Base-by-base conservation (phyloP, 2,329 filamentous ascomycete species). In the Aschersonia sp. region DNA sequence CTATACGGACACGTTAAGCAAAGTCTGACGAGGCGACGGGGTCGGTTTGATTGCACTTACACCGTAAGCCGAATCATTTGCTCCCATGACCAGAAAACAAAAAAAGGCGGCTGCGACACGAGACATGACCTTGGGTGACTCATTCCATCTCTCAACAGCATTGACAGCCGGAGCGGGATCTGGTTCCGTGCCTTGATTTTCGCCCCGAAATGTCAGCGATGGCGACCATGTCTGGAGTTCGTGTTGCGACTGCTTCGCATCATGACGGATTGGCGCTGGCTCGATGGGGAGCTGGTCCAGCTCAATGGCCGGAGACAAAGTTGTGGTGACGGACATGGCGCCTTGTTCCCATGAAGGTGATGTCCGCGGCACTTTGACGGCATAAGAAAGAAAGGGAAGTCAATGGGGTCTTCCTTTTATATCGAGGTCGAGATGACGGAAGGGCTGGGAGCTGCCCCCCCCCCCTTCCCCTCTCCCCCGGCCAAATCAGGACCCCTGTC, bases 41-140 rank as follows among this genome's bases (percentile, higher is more conserved):
- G 35, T 22, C 22, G 22, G 22, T 22, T 2, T 22, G 35, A 5
- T 3, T 37, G 35, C 6, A 63, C 71, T 64, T 59, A 75, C 73
- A 52, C 76, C 76, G 47, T 77, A 78, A 9, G 73, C 73, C 2
- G 73, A 69, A 59, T 79, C 76, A 47, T 78, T 79, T 8, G 73
- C 69, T 0, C 78, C 78, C 58, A 77, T 72, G 1, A 76, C 69
- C 5, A 76, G 55, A 50, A 82, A 76, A 6, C 69, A 71, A 65
- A 69, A 78, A 59, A 79, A 80, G 0, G 73, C 71, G 0, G 77
- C 68, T 2, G 66, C 60, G 1, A 77, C 63, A 8, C 71, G 69
- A 52, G 65, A 63, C 3, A 68, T 62, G 49, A 76, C 79, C 2
- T 60, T 59, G 10, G 60, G 67, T 43, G 75, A 69, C 52, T 66